These are phyloP conservation scores for Tripidium arundinaceum DNA, from an alignment of 202 grass and related monocot genomes.

Conservation along the genomic window DNA sequence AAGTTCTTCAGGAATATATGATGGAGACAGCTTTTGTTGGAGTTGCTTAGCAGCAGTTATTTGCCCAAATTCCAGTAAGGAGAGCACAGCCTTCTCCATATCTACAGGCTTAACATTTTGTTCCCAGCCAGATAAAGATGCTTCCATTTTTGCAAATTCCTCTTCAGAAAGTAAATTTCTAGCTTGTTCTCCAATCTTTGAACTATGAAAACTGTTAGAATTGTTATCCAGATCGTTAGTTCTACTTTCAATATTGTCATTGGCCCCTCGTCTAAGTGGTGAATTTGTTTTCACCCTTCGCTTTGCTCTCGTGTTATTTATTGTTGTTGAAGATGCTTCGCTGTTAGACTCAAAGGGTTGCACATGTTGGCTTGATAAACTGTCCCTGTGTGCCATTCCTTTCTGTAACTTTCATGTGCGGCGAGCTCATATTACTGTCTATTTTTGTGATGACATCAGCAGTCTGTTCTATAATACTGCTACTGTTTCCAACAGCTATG, in stretches of 20 bases:
- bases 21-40: slow-evolving; percentile 88
- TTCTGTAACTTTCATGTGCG: slow-evolving; percentile 50
- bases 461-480: slow-evolving; percentile 93
- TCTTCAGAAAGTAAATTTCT: slow-evolving; percentile 54
- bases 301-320: slow-evolving; percentile 61
- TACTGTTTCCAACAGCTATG: slow-evolving; percentile 51
- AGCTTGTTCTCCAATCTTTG: slow-evolving; percentile 47
- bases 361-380: slow-evolving; percentile 32
- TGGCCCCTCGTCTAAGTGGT: slow-evolving; percentile 46
- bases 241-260: slow-evolving; percentile 55
- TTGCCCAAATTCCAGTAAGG: slow-evolving; percentile 92
- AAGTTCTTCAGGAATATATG: slow-evolving; percentile 82
- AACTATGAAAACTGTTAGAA: slow-evolving; percentile 35
- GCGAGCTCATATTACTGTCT: slow-evolving; percentile 79
- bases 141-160: slow-evolving; percentile 70
- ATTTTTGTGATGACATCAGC: slow-evolving; percentile 86
- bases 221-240: slow-evolving; percentile 56
- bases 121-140: slow-evolving; percentile 84
- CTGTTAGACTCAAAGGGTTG: slow-evolving; percentile 50
- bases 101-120: slow-evolving; percentile 82
- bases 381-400: slow-evolving; percentile 56
- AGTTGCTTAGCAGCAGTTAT: slow-evolving; percentile 96
- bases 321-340: slow-evolving; percentile 30
- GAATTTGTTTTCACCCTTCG: slow-evolving; percentile 64
- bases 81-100: slow-evolving; percentile 94